Percentiles rank a stretch among this genome's conserved stretches.
These are phyloP conservation scores for Gossypium anomalum DNA, from an alignment of 345 rosid species.

Conservation along the genomic window DNA sequence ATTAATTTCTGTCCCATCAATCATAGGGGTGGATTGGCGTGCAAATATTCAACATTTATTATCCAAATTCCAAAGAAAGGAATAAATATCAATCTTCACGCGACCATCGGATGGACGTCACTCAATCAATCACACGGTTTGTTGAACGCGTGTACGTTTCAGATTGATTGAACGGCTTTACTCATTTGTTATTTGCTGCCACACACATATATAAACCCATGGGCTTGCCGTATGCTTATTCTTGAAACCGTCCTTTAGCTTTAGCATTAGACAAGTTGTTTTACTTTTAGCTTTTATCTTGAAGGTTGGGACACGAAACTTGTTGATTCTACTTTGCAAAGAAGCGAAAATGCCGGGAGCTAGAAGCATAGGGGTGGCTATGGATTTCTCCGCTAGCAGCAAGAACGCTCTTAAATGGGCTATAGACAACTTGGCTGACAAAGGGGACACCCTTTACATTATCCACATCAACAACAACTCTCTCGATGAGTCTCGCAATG, in stretches of 20 bases:
- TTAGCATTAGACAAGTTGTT: neutral
- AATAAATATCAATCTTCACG: no score
- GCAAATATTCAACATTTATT: no score
- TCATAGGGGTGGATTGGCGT: no score
- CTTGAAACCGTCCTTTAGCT: neutral
- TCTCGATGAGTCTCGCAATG: constrained; percentile 42
- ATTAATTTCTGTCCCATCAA: no score
- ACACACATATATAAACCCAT: neutral
- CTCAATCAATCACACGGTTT: no score
- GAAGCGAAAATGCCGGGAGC: constrained; percentile 49
- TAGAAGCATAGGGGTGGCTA: constrained; percentile 68
- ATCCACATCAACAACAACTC: constrained; percentile 54
- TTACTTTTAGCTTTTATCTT: no score
- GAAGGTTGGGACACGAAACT: no score
- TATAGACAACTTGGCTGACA: constrained; percentile 64
- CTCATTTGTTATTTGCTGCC: neutral
- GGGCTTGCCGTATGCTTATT: neutral
- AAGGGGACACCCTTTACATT: constrained; percentile 65
- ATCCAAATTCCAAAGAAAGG: no score
- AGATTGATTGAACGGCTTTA: neutral
- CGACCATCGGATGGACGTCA: no score
- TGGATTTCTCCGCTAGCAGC: constrained; percentile 96
- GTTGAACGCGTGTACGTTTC: neutral
- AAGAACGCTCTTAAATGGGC: constrained; percentile 90
- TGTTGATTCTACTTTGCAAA: no score